These are phyloP conservation scores for Musa balbisiana DNA, from an alignment of 202 grass and related monocot genomes.

Conservation along the genomic window DNA sequence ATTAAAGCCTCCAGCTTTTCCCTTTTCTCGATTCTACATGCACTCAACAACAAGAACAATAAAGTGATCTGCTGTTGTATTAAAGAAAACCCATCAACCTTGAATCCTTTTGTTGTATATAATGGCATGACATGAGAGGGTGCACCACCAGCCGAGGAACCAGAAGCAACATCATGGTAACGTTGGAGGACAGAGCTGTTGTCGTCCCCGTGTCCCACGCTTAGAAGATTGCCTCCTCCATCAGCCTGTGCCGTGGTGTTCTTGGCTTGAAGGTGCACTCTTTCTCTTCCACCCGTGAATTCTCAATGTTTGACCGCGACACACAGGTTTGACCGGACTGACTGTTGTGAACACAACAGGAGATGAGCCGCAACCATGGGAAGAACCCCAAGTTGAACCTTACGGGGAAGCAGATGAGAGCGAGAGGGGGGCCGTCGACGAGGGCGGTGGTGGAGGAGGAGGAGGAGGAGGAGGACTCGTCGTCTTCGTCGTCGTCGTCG, in stretches of 20 bases:
- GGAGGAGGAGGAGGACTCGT: not conserved
- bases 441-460: conserved; percentile 1
- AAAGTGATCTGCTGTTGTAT: conserved; percentile 12
- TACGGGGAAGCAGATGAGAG: not conserved
- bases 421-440: conserved; percentile 14
- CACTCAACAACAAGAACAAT: not conserved
- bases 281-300: no score
- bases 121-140: not conserved
- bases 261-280: not conserved
- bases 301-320: no score
- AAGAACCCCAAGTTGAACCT: conserved; percentile 20
- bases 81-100: conserved; percentile 5
- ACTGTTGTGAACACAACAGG: not conserved
- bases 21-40: conserved; percentile 1
- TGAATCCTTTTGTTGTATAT: conserved; percentile 22
- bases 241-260: not conserved
- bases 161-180: not conserved
- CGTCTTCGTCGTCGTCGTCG: not conserved
- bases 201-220: not conserved
- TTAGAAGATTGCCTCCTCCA: conserved; percentile 2
- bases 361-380: conserved; percentile 22
- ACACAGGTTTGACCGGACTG: no score
- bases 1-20: conserved; percentile 14
- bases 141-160: not conserved
- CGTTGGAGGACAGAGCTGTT: not conserved